These are phyloP conservation scores for Avena eriantha DNA, from an alignment of 176 grass and related monocot species.

Conservation along the genomic window DNA sequence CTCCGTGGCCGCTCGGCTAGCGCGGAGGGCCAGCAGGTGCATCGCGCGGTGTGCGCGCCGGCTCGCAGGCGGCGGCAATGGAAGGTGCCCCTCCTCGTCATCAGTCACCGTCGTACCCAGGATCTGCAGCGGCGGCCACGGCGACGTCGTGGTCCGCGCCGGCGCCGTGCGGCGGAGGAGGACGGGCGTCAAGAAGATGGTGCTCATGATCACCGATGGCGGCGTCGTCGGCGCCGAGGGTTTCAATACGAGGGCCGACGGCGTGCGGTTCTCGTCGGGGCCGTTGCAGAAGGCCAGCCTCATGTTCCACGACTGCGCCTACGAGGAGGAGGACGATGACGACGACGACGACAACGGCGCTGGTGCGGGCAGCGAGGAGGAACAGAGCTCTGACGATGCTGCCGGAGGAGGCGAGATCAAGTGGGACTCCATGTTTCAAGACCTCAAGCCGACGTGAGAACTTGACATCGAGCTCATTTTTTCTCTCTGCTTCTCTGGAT, in stretches of 20 bases:
- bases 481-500: too few relatives aligned
- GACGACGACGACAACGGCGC: background rate
- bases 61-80: background rate
- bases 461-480: too few relatives aligned
- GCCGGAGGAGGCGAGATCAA: slow-evolving; percentile 42
- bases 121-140: slow-evolving; percentile 50
- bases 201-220: slow-evolving; percentile 72
- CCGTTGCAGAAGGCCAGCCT: slow-evolving; percentile 52
- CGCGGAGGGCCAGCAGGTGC: slow-evolving; percentile 49
- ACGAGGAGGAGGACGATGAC: background rate
- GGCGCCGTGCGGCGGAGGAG: slow-evolving; percentile 48
- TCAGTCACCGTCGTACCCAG: slow-evolving; percentile 45
- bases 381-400: background rate
- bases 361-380: background rate
- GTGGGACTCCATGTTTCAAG: slow-evolving; percentile 74
- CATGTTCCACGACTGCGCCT: slow-evolving; percentile 54
- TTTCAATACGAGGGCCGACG: too few relatives aligned
- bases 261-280: background rate
- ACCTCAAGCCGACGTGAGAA: slow-evolving; percentile 61
- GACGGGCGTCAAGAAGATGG: slow-evolving; percentile 54
- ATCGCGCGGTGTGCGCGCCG: slow-evolving; percentile 48
- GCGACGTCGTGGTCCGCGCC: slow-evolving; percentile 34
- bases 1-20: slow-evolving; percentile 32
- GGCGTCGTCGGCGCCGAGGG: background rate
- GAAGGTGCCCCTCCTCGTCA: too few relatives aligned